These are phyloP conservation scores for Rhizopogon sp. DNA, from an alignment of 768 basidiomycete genomes.

Conservation along the genomic window DNA sequence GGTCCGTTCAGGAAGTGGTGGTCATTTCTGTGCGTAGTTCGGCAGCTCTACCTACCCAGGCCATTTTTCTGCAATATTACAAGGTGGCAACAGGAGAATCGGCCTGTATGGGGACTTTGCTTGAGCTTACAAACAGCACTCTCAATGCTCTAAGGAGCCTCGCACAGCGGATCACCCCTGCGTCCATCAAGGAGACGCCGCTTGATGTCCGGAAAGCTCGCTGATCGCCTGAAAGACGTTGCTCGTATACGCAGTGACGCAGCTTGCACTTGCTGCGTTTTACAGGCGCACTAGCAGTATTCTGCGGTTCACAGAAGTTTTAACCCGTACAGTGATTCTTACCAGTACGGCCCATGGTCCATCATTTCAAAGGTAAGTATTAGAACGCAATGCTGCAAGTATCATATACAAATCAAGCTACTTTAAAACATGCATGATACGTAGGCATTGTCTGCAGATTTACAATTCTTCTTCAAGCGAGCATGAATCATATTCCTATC, in stretches of 20 bases:
- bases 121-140: constrained; percentile 78
- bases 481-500: no score
- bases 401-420: no score
- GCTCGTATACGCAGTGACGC: constrained; percentile 67
- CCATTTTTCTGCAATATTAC: constrained; percentile 51
- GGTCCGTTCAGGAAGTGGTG: constrained; percentile 63
- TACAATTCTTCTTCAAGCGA: no score
- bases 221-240: constrained; percentile 53
- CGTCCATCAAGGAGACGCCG: constrained; percentile 26
- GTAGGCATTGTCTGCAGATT: no score
- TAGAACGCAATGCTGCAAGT: no score
- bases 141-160: constrained; percentile 71
- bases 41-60: not conserved
- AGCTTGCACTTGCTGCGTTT: no score
- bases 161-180: constrained; percentile 49
- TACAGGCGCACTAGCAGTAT: no score
- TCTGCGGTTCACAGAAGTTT: no score
- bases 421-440: no score
- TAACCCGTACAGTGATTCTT: no score
- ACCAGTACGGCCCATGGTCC: no score
- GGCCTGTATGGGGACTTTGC: constrained; percentile 78
- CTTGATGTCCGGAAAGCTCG: constrained; percentile 50
- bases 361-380: no score
- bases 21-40: constrained; percentile 54
- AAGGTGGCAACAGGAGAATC: constrained; percentile 81